Evolutionary conservation across 2,329 filamentous ascomycete species (phyloP), one percentile per base, ranked within the genome.

Genomic region (Paracoccidioides brasiliensis): DNA sequence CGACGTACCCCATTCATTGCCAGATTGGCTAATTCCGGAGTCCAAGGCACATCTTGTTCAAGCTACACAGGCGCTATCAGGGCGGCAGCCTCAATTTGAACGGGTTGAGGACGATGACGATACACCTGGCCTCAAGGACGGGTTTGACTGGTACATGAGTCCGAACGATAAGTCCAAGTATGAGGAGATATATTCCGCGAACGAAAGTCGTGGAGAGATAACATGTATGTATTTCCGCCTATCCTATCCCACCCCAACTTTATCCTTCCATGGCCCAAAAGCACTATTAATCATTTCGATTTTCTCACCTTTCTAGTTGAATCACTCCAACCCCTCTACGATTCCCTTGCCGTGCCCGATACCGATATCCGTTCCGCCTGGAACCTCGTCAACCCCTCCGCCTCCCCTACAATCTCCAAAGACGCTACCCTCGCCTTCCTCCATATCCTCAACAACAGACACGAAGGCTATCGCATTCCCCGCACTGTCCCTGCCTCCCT

Each of bases 91-190:
- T 53, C 83, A 86, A 63, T 96, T 97, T 69, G 90, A 95, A 71
- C 80, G 83, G 59, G 82, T 95, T 57, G 86, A 90, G 55, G 87
- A 78, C 49, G 79, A 95, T 58, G 82, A 85, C 61, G 90, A 95
- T 63, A 83, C 84, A 3, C 82, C 83, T 0, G 90, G 90, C 0
- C 77, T 98, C 59, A 95, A 95, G 70, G 90, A 96, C 71, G 91
- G 91, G 10, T 98, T 98, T 71, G 93, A 98, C 70, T 98, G 93
- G 93, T 98, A 98, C 75, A 98, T 98, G 89, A 90, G 83, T 58
- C 93, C 93, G 0, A 73, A 77, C 35, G 90, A 98, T 74, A 94
- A 94, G 74, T 69, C 82, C 61, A 97, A 96, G 72, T 98, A 98
- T 74, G 90, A 96, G 72, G 88, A 91, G 64, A 98, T 98, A 72